phyloP scores from a whole-genome alignment of 306 rosid genomes.

The Prunus salicina region DNA sequence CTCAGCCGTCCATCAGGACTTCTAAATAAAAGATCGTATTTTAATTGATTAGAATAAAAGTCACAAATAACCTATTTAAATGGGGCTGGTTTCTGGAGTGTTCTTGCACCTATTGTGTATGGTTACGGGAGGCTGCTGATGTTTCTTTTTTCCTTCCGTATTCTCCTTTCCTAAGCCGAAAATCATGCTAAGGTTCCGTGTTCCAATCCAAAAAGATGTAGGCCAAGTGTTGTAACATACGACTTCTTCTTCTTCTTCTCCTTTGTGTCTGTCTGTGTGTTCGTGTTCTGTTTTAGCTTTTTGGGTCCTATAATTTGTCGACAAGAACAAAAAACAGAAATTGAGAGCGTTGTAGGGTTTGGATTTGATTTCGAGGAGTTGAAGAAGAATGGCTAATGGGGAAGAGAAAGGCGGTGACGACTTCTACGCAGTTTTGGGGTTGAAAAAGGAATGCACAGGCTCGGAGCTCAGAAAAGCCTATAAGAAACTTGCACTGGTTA shows the following conservation, averaged over 20 bases:
- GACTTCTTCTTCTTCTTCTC: background rate
- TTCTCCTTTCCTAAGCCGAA: background rate
- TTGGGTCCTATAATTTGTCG: slow-evolving; percentile 46
- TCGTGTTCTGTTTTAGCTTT: slow-evolving; percentile 8
- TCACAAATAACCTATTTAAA: slow-evolving; percentile 34
- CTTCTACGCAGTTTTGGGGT: slow-evolving; percentile 66
- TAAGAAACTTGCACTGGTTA: slow-evolving; percentile 90
- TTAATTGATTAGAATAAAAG: background rate
- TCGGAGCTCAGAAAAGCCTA: slow-evolving; percentile 73
- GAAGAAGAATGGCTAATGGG: slow-evolving; percentile 53
- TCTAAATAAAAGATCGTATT: background rate
- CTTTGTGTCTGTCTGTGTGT: slow-evolving; percentile 1
- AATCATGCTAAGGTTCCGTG: slow-evolving; percentile 34
- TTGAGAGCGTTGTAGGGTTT: slow-evolving; percentile 3
- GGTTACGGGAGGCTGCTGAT: slow-evolving; percentile 4
- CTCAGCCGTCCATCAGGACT: slow-evolving; percentile 54
- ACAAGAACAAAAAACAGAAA: slow-evolving; percentile 22
- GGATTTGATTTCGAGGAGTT: slow-evolving; percentile 1
- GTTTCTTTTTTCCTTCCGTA: slow-evolving; percentile 5
- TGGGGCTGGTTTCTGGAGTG: slow-evolving; percentile 47
- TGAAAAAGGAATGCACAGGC: slow-evolving; percentile 78
- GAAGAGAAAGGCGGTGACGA: slow-evolving; percentile 59
- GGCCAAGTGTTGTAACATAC: slow-evolving; percentile 16
- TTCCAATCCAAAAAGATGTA: slow-evolving; percentile 27
- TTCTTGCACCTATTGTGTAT: slow-evolving; percentile 30